Evolutionary conservation across 352 stramenopile genomes (phyloP).

Genomic region (Phytophthora ohioensis): DNA sequence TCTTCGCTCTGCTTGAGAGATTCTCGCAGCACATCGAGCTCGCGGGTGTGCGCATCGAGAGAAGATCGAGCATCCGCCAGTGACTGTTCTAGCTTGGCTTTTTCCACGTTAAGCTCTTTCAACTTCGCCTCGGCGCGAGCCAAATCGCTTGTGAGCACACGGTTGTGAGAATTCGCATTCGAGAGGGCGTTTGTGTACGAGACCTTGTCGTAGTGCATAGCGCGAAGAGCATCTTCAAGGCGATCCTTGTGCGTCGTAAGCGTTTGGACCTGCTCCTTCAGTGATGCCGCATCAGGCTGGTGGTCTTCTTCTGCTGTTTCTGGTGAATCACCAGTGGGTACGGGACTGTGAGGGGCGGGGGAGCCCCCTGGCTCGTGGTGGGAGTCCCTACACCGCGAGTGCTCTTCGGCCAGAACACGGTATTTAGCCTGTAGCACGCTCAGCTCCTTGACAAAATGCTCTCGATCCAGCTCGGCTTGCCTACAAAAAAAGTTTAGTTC

Average conservation of each 20-base stretch:
- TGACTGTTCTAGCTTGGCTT: conserved; percentile 54
- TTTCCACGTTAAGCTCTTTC: conserved; percentile 48
- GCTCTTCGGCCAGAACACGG: conserved; percentile 61
- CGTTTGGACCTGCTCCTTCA: conserved; percentile 67
- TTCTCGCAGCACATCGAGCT: conserved; percentile 69
- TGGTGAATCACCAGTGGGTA: not conserved
- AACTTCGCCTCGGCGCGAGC: conserved; percentile 63
- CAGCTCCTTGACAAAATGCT: conserved; percentile 64
- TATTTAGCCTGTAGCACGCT: conserved; percentile 57
- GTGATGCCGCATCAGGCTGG: conserved; percentile 11
- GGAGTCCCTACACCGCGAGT: conserved; percentile 29
- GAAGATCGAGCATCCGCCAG: conserved; percentile 49
- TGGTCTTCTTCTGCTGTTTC: conserved; percentile 9
- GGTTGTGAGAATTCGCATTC: conserved; percentile 83
- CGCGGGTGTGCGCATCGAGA: conserved; percentile 50
- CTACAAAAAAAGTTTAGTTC: conserved; percentile 23
- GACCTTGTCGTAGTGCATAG: conserved; percentile 85
- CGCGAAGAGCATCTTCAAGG: conserved; percentile 78
- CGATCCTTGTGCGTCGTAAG: conserved; percentile 65
- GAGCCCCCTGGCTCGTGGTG: not conserved
- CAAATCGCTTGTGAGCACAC: conserved; percentile 68
- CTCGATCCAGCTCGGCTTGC: conserved; percentile 55
- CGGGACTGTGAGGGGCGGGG: not conserved
- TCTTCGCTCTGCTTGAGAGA: conserved; percentile 70
- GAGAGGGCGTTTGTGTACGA: conserved; percentile 84